Base-by-base conservation (phyloP, 306 rosid genomes). In the Acacia acuminata region DNA sequence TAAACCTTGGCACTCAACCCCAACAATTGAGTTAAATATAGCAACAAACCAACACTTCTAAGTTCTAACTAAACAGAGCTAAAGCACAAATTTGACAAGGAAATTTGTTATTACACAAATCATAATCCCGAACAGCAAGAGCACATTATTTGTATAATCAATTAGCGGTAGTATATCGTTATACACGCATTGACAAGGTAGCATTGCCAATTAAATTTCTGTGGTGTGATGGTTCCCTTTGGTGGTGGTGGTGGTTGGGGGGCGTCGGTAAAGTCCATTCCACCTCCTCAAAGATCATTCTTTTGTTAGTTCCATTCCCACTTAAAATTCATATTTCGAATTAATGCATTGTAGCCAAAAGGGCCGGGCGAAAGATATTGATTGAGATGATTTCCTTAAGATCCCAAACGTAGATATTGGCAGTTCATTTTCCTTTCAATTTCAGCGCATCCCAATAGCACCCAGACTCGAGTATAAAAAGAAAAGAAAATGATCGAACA, bases 261-360 rank as follows among this genome's bases (percentile, higher is more conserved):
- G 36, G 36, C n/a, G n/a, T 3, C 3, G 24, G 34, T 60, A 60
- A 22, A 25, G 5, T 60, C 67, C n/a, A 24, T 64, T 48, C 44
- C 48, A 68, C 56, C 51, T 58, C n/a, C 47, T 34, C 8, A 67
- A 67, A 67, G 47, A 63, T 27, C 40, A 13, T 34, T 17, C 15
- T 34, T n/a, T 42, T 69, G 8, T n/a, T 38, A 66, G 12, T 69
- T 42, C 45, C 34, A 34, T 34, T 11, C 56, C 43, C 68, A 61
- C 44, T 24, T 19, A 78, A 84, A 32, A 69, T 36, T 34, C 25
- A 66, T 75, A 87, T 65, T 82, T 64, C 83, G 82, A 75, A 80
- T 85, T 38, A 78, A 65, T 30, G 32, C 32, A 30, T n/a, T 60
- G 66, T 79, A 80, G 71, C 81, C 73, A 65, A 84, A 84, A 72